Evolutionary conservation across 768 basidiomycete genomes (phyloP).

Genomic region (Tylopilus cervinicoccineus): DNA sequence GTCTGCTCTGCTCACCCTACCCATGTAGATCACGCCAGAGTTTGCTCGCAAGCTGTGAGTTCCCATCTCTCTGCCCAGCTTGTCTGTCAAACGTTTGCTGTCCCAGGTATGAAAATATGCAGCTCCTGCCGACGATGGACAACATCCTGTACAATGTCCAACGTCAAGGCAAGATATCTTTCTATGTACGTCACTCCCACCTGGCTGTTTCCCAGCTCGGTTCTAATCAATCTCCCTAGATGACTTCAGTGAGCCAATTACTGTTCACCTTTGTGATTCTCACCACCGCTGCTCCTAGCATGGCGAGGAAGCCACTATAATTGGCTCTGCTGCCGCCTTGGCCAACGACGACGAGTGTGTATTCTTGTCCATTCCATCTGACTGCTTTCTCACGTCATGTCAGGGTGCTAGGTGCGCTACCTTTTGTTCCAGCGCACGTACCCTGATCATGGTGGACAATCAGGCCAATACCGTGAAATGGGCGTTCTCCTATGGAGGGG

Average conservation of each 20-base stretch:
- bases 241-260: slow-evolving; percentile 65
- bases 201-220: slow-evolving; percentile 1
- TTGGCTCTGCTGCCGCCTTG: slow-evolving; percentile 86
- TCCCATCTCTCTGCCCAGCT: neutral
- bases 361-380: neutral
- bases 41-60: slow-evolving; percentile 62
- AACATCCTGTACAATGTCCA: slow-evolving; percentile 89
- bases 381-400: slow-evolving; percentile 6
- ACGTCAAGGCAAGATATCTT: slow-evolving; percentile 89
- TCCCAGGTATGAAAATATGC: slow-evolving; percentile 72
- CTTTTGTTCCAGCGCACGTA: neutral
- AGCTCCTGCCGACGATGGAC: slow-evolving; percentile 77
- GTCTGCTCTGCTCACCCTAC: slow-evolving; percentile 6
- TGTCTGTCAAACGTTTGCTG: neutral
- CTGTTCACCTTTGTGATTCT: neutral
- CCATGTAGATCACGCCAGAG: slow-evolving; percentile 57
- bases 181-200: slow-evolving; percentile 57
- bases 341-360: slow-evolving; percentile 81
- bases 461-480: slow-evolving; percentile 91
- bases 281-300: slow-evolving; percentile 43
- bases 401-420: slow-evolving; percentile 66
- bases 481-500: slow-evolving; percentile 89
- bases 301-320: slow-evolving; percentile 88
- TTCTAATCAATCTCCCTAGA: slow-evolving; percentile 40
- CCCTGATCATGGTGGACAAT: slow-evolving; percentile 1